Percentiles rank a stretch among this genome's conserved stretches.
Evolutionary conservation across 176 grass and related monocot genomes (phyloP).

Genomic region (Phoenix roebelenii): DNA sequence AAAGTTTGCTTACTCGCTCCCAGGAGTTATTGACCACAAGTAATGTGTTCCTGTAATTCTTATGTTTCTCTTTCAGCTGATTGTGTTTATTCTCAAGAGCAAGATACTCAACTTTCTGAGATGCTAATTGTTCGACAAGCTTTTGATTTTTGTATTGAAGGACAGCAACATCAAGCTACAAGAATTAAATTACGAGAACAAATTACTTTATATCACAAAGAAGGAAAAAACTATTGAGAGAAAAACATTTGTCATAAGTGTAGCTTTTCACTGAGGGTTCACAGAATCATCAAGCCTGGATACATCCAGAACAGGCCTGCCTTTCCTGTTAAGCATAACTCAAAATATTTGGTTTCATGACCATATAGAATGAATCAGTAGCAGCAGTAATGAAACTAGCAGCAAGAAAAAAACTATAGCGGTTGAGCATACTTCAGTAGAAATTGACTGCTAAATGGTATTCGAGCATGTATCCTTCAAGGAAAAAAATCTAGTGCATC

Average conservation of each 20-base stretch:
- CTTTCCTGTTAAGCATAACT: too few relatives aligned
- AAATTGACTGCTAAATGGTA: too few relatives aligned
- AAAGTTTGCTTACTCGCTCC: conserved; percentile 37
- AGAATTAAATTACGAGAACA: background rate
- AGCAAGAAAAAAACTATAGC: too few relatives aligned
- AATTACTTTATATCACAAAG: conserved; percentile 10
- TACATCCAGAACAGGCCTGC: too few relatives aligned
- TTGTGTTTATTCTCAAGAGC: conserved; percentile 62
- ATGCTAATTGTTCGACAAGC: conserved; percentile 73
- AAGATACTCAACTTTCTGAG: conserved; percentile 61
- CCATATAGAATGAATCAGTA: too few relatives aligned
- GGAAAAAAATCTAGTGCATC: too few relatives aligned
- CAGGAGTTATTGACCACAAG: conserved; percentile 56
- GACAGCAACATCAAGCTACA: conserved; percentile 70
- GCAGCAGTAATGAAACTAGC: too few relatives aligned
- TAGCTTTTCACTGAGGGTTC: background rate
- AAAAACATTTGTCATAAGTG: background rate
- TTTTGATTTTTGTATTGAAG: conserved; percentile 92
- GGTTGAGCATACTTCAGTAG: too few relatives aligned
- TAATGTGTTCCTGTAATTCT: conserved; percentile 36
- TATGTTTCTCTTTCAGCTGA: conserved; percentile 62
- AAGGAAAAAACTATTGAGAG: conserved; percentile 7
- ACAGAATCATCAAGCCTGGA: too few relatives aligned
- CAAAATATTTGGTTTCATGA: too few relatives aligned
- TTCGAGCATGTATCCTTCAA: too few relatives aligned